These are phyloP conservation scores for Nasturtium officinale DNA, from an alignment of 345 rosid genomes.

Conservation along the genomic window DNA sequence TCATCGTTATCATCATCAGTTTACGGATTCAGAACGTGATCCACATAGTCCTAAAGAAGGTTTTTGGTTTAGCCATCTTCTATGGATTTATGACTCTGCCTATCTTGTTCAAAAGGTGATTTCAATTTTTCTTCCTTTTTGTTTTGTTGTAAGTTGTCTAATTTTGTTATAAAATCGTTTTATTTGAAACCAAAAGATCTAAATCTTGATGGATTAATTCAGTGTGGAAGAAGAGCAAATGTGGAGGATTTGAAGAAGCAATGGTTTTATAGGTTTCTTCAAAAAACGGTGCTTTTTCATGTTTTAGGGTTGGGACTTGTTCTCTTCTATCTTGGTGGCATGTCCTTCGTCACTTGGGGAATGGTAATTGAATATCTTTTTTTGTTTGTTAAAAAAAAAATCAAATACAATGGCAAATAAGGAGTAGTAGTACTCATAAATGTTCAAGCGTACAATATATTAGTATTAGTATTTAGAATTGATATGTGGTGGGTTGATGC, in stretches of 20 bases:
- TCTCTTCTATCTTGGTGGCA: conserved; percentile 67
- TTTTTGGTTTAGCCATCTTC: conserved; percentile 89
- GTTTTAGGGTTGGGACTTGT: conserved; percentile 60
- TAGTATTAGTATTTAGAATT: too few species aligned
- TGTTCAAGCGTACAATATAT: too few species aligned
- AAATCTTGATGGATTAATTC: conserved; percentile 2
- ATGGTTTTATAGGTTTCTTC: conserved; percentile 68
- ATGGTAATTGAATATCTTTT: conserved; percentile 55
- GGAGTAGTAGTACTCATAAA: too few species aligned
- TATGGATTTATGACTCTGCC: conserved; percentile 73
- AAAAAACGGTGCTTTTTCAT: conserved; percentile 63
- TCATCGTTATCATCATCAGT: conserved; percentile 83
- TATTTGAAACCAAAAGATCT: not conserved
- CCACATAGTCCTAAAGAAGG: conserved; percentile 96
- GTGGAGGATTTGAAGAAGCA: conserved; percentile 88
- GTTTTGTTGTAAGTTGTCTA: not conserved
- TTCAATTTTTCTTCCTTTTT: not conserved
- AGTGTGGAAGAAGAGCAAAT: conserved; percentile 82
- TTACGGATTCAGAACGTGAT: conserved; percentile 81
- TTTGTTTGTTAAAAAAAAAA: not conserved
- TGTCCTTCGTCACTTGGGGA: conserved; percentile 89
- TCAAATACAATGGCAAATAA: too few species aligned
- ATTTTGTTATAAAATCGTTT: not conserved
- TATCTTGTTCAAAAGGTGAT: conserved; percentile 55
- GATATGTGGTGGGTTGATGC: not conserved